These are phyloP conservation scores for Sarocladium strictum DNA, from an alignment of 2,329 filamentous ascomycete species.

Conservation along the genomic window DNA sequence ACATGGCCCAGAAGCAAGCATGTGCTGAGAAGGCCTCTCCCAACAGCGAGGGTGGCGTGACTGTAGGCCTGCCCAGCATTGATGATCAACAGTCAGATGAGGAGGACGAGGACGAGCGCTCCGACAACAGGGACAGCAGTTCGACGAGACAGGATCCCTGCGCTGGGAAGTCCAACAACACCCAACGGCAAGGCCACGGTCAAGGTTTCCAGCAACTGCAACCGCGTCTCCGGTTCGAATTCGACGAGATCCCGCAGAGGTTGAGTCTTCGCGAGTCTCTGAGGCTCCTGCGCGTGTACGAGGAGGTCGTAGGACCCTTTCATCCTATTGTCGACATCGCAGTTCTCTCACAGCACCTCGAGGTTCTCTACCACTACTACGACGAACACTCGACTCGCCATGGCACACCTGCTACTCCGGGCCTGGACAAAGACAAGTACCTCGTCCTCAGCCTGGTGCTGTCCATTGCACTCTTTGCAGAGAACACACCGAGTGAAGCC, in stretches of 20 bases:
- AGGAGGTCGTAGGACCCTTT: not conserved
- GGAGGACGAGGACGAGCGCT: not conserved
- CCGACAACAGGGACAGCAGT: not conserved
- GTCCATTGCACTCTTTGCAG: slow-evolving; percentile 12
- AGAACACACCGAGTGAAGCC: slow-evolving; percentile 1
- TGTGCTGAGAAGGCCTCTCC: not conserved
- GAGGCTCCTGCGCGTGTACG: not conserved
- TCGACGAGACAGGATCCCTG: not conserved
- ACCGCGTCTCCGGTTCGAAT: not conserved
- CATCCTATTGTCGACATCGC: not conserved
- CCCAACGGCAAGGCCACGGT: not conserved
- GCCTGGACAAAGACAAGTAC: slow-evolving; percentile 10
- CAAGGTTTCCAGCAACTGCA: not conserved
- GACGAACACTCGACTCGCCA: not conserved
- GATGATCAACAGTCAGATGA: not conserved
- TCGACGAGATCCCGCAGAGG: not conserved
- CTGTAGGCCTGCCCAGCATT: not conserved
- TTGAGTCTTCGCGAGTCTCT: not conserved
- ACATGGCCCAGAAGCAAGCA: slow-evolving; percentile 14
- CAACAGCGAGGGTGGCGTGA: not conserved
- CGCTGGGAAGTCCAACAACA: too few species aligned
- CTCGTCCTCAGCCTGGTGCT: slow-evolving; percentile 12
- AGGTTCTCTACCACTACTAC: not conserved
- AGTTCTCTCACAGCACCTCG: not conserved
- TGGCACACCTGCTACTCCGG: not conserved